Conservation (phyloP, 257 asterid genomes). For the Verbascum thapsus region DNA sequence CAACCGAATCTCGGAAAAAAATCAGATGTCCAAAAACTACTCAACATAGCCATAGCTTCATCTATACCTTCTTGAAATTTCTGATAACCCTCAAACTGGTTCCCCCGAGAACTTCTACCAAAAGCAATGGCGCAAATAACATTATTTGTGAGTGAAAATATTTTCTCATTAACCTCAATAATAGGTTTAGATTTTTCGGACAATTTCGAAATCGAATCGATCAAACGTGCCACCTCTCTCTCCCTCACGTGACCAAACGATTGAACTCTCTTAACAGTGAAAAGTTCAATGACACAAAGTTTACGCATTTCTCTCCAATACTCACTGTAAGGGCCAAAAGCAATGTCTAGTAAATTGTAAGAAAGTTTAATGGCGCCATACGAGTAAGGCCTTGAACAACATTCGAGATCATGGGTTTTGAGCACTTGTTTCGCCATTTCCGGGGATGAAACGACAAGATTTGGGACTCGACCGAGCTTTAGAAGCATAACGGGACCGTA, state of each 20-base stretch:
- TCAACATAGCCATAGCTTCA: conserved; percentile 15
- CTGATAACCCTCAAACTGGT: background rate
- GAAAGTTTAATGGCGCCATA: conserved; percentile 10
- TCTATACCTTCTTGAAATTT: conserved; percentile 10
- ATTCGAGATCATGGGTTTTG: conserved; percentile 8
- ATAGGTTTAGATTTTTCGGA: background rate
- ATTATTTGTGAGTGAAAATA: conserved; percentile 1
- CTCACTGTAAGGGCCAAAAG: conserved; percentile 8
- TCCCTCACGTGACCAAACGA: conserved; percentile 15
- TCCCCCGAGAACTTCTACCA: background rate
- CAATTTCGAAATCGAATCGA: background rate
- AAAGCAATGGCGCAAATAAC: conserved; percentile 9
- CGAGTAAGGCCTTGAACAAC: conserved; percentile 14
- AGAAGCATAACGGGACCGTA: conserved; percentile 6
- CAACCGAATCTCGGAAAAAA: conserved; percentile 6
- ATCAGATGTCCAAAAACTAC: conserved; percentile 10
- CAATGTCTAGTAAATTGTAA: conserved; percentile 7
- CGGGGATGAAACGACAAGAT: background rate
- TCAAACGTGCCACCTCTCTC: background rate
- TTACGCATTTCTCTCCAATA: conserved; percentile 1
- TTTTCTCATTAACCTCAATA: background rate
- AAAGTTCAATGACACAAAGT: background rate
- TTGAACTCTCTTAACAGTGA: conserved; percentile 8
- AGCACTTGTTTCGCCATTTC: conserved; percentile 11
- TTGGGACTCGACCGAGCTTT: background rate